Percentiles rank a stretch among this genome's conserved stretches.
Conservation (phyloP, 2,329 filamentous ascomycete genomes). For the Fusarium albosuccineum region DNA sequence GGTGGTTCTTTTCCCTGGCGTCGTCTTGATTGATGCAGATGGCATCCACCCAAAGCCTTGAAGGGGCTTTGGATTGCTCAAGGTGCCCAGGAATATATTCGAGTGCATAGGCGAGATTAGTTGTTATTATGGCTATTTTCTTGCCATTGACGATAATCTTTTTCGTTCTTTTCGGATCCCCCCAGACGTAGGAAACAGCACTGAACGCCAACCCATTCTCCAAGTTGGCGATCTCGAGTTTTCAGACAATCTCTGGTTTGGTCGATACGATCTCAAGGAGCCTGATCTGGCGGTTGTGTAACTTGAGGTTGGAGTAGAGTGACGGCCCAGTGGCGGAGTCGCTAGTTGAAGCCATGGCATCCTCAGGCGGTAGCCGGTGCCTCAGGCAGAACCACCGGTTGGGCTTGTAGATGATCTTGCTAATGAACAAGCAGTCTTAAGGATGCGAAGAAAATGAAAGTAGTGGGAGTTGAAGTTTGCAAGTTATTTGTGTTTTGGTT, state of each 20-base stretch:
- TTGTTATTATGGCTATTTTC: background rate
- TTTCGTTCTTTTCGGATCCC: background rate
- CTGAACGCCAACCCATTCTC: background rate
- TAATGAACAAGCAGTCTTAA: no score
- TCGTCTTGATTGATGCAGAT: slow-evolving; percentile 13
- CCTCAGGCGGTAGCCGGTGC: no score
- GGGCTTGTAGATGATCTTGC: no score
- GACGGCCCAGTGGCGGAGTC: background rate
- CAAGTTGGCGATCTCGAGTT: background rate
- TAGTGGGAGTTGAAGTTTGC: no score
- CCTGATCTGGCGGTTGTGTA: slow-evolving; percentile 10
- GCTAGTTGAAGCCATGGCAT: no score
- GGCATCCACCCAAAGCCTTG: slow-evolving; percentile 4
- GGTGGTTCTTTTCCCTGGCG: background rate
- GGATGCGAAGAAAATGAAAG: no score
- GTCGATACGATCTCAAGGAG: slow-evolving; percentile 5
- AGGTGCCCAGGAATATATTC: slow-evolving; percentile 4
- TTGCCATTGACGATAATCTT: background rate
- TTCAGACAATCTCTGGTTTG: slow-evolving; percentile 7
- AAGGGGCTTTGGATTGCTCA: background rate
- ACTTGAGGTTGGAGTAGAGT: background rate
- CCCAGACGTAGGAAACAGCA: slow-evolving; percentile 22
- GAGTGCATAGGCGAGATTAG: background rate
- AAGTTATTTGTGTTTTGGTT: no score
- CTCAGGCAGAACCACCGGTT: no score